Evolutionary conservation across 768 basidiomycete genomes (phyloP).

Genomic region (Terana coerulea): DNA sequence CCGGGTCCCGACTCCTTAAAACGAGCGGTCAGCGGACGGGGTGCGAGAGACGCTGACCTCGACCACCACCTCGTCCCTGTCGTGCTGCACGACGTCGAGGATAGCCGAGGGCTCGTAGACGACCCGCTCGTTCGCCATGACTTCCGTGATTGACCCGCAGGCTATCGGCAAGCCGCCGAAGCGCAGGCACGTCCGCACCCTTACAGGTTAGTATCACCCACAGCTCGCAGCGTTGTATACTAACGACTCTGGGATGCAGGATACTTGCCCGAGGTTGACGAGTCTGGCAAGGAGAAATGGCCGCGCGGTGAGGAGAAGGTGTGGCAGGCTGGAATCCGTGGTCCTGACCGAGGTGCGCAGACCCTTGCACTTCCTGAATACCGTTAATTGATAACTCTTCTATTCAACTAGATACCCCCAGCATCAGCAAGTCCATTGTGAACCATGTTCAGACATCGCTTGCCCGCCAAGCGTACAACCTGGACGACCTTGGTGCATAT

Average conservation of each 20-base stretch:
- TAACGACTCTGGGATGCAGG: conserved; percentile 41
- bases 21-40: too few species aligned
- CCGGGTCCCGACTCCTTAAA: background rate
- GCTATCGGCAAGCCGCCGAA: conserved; percentile 11
- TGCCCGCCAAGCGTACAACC: conserved; percentile 86
- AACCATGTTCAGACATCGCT: conserved; percentile 81
- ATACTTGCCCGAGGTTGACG: conserved; percentile 76
- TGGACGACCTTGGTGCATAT: conserved; percentile 84
- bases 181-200: conserved; percentile 15
- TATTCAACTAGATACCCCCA: conserved; percentile 43
- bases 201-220: conserved; percentile 9
- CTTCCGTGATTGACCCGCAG: conserved; percentile 14
- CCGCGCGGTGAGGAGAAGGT: conserved; percentile 72
- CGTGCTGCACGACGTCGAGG: background rate
- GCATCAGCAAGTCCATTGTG: conserved; percentile 72
- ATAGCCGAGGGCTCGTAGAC: background rate
- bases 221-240: background rate
- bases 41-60: conserved; percentile 5
- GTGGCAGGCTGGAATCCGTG: conserved; percentile 65
- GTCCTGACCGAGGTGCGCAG: conserved; percentile 48
- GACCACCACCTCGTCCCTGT: conserved; percentile 3
- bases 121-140: conserved; percentile 2
- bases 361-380: background rate
- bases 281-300: conserved; percentile 79
- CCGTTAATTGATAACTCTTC: background rate